Evolutionary conservation across 2,329 filamentous ascomycete genomes (phyloP).

Genomic region (Aspergillus aculeatus): DNA sequence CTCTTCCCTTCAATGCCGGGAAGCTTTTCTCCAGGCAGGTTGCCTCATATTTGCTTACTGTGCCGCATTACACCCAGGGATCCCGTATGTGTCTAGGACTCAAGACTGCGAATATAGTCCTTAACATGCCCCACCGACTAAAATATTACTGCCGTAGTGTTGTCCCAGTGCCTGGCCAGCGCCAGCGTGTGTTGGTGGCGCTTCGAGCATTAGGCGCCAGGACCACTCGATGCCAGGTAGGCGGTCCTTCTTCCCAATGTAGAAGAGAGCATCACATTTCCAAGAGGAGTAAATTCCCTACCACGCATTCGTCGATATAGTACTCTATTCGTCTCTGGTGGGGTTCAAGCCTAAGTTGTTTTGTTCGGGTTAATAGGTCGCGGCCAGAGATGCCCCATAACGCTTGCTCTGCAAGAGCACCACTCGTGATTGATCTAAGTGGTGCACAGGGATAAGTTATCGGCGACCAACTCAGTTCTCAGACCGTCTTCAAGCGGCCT

Average conservation of each 20-base stretch:
- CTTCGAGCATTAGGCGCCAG: not conserved
- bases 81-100: not conserved
- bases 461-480: not conserved
- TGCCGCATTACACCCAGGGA: not conserved
- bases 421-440: not conserved
- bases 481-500: not conserved
- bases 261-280: not conserved
- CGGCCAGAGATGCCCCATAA: not conserved
- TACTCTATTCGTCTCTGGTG: not conserved
- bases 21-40: not conserved
- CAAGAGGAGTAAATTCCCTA: not conserved
- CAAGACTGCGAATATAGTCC: not conserved
- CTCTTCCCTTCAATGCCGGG: not conserved
- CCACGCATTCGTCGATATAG: not conserved
- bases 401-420: not conserved
- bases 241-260: not conserved
- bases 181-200: constrained; percentile 6
- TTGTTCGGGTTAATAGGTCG: not conserved
- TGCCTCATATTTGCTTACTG: not conserved
- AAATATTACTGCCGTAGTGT: constrained; percentile 3
- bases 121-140: constrained; percentile 3
- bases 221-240: constrained; percentile 18
- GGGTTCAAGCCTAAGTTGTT: not conserved
- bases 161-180: not conserved
- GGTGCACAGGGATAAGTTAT: not conserved